Evolutionary conservation across 2,329 filamentous ascomycete genomes (phyloP), one percentile per base, ranked within the genome.

Genomic region (Aspergillus amoenus): DNA sequence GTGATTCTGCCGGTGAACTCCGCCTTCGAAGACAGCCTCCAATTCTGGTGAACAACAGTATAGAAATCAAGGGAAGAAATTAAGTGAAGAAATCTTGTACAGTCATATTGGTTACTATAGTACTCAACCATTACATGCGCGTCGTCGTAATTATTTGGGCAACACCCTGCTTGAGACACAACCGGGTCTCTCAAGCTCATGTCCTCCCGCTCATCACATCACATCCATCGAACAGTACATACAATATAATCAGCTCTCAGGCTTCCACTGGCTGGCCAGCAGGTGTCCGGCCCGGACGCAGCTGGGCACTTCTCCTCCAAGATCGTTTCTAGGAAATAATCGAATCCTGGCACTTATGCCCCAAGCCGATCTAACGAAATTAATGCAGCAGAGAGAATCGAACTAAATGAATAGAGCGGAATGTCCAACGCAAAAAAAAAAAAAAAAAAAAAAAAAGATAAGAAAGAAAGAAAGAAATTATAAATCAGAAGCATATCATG

Each of bases 321-420:
- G 55, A 59, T 58, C 58, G 59, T 57, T 63, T 57, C 56, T 63
- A 60, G 61, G 60, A 54, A 57, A 65, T 64, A 62, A 56, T 67
- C 64, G 64, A 64, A 66, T 66, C 64, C 64, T 66, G 63, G 63
- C 65, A 63, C 61, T 61, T 61, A 63, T 65, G 64, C 62, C 64
- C 63, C 63, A 62, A 59, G 55, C 55, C 63, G 64, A 66, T 64
- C 62, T 63, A 62, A 52, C 64, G 59, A 62, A 59, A 64, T 67
- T 63, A 66, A 67, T 66, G 64, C 64, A 64, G 48, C 62, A 65
- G 65, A 69, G 64, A 64, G 64, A 70, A 66, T 64, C 63, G 62
- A 59, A 61, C 24, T 34, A 59, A 55, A 60, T 49, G 52, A 52
- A 44, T 52, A 40, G 51, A 60, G 52, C 51, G 40, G 50, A 55